Evolutionary conservation across 306 rosid genomes (phyloP).

Genomic region (Dryas drummondii): DNA sequence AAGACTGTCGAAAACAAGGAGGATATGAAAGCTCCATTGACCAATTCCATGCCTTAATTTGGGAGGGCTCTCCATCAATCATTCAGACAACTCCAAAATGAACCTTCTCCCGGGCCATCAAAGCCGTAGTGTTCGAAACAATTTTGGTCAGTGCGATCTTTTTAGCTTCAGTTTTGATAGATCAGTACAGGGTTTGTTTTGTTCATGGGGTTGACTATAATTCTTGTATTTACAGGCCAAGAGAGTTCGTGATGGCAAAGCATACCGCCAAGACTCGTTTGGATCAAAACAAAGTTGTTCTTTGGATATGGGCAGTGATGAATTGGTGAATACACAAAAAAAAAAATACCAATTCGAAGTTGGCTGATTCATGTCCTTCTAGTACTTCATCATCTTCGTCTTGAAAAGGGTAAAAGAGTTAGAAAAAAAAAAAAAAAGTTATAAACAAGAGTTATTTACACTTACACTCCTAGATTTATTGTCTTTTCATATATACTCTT

Average conservation of each 20-base stretch:
- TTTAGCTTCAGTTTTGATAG: neutral
- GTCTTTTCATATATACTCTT: no score
- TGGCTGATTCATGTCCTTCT: conserved; percentile 12
- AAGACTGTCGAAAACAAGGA: conserved; percentile 16
- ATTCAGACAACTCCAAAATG: conserved; percentile 1
- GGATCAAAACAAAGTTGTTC: conserved; percentile 36
- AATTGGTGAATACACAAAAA: conserved; percentile 17
- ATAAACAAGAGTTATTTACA: no score
- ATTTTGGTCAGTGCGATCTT: conserved; percentile 41
- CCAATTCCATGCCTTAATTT: conserved; percentile 21
- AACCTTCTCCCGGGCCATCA: conserved; percentile 41
- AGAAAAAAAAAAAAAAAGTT: no score
- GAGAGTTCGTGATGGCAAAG: conserved; percentile 31
- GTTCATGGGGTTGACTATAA: neutral
- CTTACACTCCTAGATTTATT: no score
- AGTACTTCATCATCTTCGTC: conserved; percentile 26
- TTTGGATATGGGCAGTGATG: conserved; percentile 9
- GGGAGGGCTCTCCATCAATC: conserved; percentile 8
- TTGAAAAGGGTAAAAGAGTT: no score
- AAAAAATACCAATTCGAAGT: conserved; percentile 4
- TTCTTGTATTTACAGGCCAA: conserved; percentile 32
- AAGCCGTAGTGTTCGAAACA: conserved; percentile 49
- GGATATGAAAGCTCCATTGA: conserved; percentile 1
- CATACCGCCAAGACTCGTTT: conserved; percentile 28
- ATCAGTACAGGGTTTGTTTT: neutral